These are phyloP conservation scores for Skeletonema marinoi DNA, from an alignment of 108 stramenopile species.

Conservation along the genomic window DNA sequence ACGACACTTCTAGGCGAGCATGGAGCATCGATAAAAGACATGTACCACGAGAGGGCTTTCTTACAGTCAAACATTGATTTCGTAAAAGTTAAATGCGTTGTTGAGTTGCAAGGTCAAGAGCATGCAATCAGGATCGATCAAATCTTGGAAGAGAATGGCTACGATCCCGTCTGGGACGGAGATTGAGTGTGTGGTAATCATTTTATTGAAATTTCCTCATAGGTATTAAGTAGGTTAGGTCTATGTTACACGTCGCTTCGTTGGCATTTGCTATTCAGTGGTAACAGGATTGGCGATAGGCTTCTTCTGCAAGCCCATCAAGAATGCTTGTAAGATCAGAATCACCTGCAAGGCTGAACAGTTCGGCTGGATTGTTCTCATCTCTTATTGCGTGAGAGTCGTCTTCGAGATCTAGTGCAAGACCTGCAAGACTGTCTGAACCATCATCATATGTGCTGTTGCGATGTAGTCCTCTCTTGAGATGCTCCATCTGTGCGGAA, in stretches of 20 bases:
- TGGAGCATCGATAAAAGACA: constrained; percentile 93
- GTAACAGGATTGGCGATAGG: constrained; percentile 25
- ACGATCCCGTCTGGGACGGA: constrained; percentile 44
- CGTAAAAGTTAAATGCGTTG: constrained; percentile 91
- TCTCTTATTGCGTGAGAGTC: neutral
- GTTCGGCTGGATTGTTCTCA: constrained; percentile 15
- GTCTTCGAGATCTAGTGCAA: neutral
- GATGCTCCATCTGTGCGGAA: constrained; percentile 27
- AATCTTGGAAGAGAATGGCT: constrained; percentile 41
- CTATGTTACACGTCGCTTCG: neutral
- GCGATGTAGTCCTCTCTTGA: constrained; percentile 20
- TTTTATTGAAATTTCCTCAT: too few species aligned
- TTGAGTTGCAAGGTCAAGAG: constrained; percentile 83
- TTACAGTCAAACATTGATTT: constrained; percentile 89
- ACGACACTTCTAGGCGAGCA: constrained; percentile 62
- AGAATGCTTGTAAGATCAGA: constrained; percentile 41
- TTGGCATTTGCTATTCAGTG: neutral
- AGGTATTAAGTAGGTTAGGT: neutral
- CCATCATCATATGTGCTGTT: neutral
- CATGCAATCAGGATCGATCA: constrained; percentile 60
- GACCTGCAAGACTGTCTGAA: neutral
- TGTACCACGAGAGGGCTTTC: constrained; percentile 98
- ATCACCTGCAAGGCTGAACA: constrained; percentile 21
- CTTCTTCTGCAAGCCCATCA: constrained; percentile 46
- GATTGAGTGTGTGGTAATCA: too few species aligned